phyloP scores from a whole-genome alignment of 2,329 filamentous ascomycete species.

The Claviceps sp. region DNA sequence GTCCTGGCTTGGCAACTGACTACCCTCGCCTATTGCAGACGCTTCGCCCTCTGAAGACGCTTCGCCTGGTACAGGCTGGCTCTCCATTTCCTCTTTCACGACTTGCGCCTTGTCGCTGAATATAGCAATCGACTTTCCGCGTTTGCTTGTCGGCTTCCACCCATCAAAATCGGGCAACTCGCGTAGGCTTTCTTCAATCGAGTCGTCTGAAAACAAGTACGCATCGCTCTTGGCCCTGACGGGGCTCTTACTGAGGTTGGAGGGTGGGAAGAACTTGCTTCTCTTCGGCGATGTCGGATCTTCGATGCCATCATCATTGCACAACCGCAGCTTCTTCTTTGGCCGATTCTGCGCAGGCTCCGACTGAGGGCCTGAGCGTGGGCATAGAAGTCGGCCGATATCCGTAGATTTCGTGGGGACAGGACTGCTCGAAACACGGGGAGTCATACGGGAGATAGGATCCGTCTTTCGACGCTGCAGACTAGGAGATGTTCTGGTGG shows the following conservation, averaged over 20 bases:
- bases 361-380: conserved; percentile 6
- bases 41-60: too few species aligned
- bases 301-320: conserved; percentile 26
- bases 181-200: conserved; percentile 39
- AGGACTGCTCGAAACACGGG: conserved; percentile 12
- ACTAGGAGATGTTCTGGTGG: conserved; percentile 23
- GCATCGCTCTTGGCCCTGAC: conserved; percentile 23
- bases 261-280: conserved; percentile 41
- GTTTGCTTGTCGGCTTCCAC: conserved; percentile 27
- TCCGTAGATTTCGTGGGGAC: conserved; percentile 7
- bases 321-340: conserved; percentile 44
- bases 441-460: conserved; percentile 32
- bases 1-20: conserved; percentile 1
- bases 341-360: conserved; percentile 24
- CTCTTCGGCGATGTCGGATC: conserved; percentile 23
- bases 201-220: conserved; percentile 42
- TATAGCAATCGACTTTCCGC: conserved; percentile 25
- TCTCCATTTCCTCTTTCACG: conserved; percentile 10
- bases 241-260: conserved; percentile 14
- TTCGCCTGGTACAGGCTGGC: conserved; percentile 3
- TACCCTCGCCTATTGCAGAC: not conserved
- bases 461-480: conserved; percentile 38
- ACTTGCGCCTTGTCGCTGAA: conserved; percentile 29
- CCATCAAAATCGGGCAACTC: conserved; percentile 38
- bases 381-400: conserved; percentile 5